phyloP scores from a whole-genome alignment of 2,329 filamentous ascomycete genomes.

The Elsinoe necatrix region DNA sequence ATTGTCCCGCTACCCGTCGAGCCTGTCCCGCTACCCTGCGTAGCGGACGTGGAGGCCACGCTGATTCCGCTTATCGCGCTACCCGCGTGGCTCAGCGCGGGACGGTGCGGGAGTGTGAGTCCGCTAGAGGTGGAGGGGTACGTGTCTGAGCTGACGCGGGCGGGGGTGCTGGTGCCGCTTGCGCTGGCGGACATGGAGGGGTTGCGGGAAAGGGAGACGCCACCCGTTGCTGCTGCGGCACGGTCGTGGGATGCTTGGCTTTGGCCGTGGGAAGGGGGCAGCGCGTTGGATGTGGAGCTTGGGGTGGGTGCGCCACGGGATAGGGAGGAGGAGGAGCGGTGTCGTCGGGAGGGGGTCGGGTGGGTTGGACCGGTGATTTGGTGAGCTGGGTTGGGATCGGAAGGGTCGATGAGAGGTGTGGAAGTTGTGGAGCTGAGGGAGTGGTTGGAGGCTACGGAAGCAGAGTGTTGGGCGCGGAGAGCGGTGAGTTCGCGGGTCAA shows the following conservation, averaged over 20 bases:
- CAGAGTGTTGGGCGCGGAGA: conserved; percentile 59
- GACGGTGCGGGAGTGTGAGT: conserved; percentile 28
- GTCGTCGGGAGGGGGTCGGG: conserved; percentile 46
- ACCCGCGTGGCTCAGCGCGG: conserved; percentile 25
- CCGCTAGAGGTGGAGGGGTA: conserved; percentile 18
- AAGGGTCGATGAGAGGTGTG: conserved; percentile 36
- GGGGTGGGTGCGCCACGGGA: conserved; percentile 16
- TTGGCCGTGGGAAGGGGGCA: conserved; percentile 21
- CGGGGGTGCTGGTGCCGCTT: conserved; percentile 30
- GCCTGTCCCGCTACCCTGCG: conserved; percentile 20
- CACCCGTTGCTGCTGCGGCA: conserved; percentile 26
- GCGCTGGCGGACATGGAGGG: conserved; percentile 25
- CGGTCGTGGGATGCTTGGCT: conserved; percentile 31
- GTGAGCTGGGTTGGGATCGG: conserved; percentile 40
- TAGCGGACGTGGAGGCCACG: conserved; percentile 16
- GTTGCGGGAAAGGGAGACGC: conserved; percentile 25
- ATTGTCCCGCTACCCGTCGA: conserved; percentile 18
- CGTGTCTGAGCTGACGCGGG: conserved; percentile 26
- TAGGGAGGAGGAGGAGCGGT: conserved; percentile 32
- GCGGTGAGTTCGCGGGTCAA: conserved; percentile 79
- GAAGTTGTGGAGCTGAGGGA: conserved; percentile 44
- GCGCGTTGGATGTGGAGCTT: conserved; percentile 19
- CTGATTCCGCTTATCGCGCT: background rate
- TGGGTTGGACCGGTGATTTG: conserved; percentile 42
- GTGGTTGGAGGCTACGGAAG: conserved; percentile 49